Evolutionary conservation across 768 basidiomycete species (phyloP).

Genomic region (Mycena leptocephala): DNA sequence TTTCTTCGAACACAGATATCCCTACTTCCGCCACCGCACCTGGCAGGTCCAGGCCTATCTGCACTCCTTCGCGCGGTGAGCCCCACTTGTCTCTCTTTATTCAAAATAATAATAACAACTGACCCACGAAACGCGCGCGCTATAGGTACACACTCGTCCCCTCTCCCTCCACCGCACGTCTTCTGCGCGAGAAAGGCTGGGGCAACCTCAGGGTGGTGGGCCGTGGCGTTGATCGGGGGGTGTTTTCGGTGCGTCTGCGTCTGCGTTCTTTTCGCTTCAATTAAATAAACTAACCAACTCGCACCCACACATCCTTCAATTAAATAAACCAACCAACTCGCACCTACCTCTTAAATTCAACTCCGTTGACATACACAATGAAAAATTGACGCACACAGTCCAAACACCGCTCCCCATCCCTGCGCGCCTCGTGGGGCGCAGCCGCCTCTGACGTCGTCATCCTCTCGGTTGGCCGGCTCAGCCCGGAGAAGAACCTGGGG

Average conservation of each 20-base stretch:
- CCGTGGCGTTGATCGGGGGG: neutral
- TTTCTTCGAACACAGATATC: too few species aligned
- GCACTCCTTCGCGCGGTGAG: too few species aligned
- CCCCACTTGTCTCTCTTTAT: too few species aligned
- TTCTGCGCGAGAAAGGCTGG: neutral
- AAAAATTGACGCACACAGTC: neutral
- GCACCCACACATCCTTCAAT: neutral
- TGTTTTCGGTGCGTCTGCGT: constrained; percentile 7
- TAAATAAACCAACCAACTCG: too few species aligned
- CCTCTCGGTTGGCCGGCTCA: constrained; percentile 28
- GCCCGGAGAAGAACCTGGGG: constrained; percentile 31
- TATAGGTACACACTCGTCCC: constrained; percentile 14
- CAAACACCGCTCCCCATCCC: neutral
- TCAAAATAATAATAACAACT: too few species aligned
- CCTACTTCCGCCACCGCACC: too few species aligned
- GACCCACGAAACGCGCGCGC: too few species aligned
- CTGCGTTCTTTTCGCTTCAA: neutral
- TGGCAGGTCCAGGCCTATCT: too few species aligned
- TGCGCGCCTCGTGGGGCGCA: constrained; percentile 8
- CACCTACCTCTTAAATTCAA: neutral
- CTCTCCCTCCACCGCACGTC: neutral
- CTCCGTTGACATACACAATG: too few species aligned
- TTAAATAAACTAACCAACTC: too few species aligned
- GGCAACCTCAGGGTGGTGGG: neutral
- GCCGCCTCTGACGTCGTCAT: neutral